phyloP scores from a whole-genome alignment of 139 green algal species.

The Ettlia oleoabundans region DNA sequence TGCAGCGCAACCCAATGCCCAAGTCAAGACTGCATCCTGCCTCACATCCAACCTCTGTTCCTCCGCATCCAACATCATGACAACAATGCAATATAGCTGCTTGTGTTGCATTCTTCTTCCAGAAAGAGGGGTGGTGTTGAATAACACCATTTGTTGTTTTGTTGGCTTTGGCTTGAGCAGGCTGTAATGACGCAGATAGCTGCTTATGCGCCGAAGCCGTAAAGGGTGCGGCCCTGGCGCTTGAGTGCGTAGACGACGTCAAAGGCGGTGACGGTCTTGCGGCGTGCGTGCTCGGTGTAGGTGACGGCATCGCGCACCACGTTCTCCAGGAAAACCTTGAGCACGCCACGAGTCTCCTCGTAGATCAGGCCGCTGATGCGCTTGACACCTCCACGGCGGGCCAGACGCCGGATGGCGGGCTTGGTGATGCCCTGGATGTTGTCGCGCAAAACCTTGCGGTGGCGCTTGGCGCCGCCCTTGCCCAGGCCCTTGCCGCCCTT shows the following conservation, averaged over 20 bases:
- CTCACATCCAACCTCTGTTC: too few relatives aligned
- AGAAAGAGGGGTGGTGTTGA: constrained; percentile 6
- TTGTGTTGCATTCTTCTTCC: neutral
- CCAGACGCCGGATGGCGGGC: constrained; percentile 83
- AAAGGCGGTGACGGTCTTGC: too few relatives aligned
- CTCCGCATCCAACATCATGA: neutral
- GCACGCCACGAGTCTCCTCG: constrained; percentile 72
- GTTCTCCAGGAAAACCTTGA: too few relatives aligned
- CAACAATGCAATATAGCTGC: neutral
- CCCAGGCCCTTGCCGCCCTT: constrained; percentile 95
- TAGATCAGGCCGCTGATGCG: constrained; percentile 90
- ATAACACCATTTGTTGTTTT: constrained; percentile 1
- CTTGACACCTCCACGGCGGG: constrained; percentile 86
- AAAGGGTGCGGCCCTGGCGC: too few relatives aligned
- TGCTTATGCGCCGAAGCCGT: too few relatives aligned
- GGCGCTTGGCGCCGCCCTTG: constrained; percentile 91
- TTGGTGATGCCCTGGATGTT: constrained; percentile 79
- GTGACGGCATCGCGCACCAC: too few relatives aligned
- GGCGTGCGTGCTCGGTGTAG: too few relatives aligned
- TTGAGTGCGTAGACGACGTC: too few relatives aligned
- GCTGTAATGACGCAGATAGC: neutral
- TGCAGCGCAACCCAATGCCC: too few relatives aligned
- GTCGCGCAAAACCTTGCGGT: constrained; percentile 88
- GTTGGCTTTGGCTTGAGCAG: neutral
- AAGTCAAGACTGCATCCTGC: too few relatives aligned